Evolutionary conservation across 2,329 filamentous ascomycete genomes (phyloP).

Genomic region (Calonectria multiphialidica): DNA sequence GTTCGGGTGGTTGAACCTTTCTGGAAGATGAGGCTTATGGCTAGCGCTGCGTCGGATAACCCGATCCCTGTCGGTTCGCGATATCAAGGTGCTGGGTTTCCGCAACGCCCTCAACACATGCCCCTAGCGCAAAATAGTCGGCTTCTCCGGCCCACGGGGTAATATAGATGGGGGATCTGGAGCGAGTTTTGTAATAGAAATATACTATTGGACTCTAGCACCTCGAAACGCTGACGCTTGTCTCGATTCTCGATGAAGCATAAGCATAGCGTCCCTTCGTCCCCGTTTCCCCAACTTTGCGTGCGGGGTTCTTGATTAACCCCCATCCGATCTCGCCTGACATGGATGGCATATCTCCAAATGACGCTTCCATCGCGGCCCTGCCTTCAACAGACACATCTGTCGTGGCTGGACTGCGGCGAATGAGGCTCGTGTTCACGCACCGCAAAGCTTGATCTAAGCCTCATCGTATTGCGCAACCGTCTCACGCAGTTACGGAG

Average conservation of each 20-base stretch:
- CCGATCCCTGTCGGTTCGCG: not conserved
- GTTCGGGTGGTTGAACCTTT: not conserved
- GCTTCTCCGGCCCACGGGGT: not conserved
- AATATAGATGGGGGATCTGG: not conserved
- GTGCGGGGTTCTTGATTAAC: not conserved
- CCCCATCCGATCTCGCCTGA: not conserved
- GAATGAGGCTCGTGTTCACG: not conserved
- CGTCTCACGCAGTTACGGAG: not conserved
- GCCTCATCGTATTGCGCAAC: not conserved
- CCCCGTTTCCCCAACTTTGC: not conserved
- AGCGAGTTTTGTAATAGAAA: conserved; percentile 11
- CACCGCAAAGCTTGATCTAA: not conserved
- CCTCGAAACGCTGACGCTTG: not conserved
- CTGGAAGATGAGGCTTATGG: not conserved
- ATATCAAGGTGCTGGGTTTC: not conserved
- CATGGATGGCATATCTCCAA: not conserved
- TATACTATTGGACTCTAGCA: not conserved
- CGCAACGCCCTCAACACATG: not conserved
- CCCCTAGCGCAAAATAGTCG: not conserved
- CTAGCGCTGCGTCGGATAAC: not conserved
- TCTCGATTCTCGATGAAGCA: not conserved
- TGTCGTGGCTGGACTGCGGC: not conserved
- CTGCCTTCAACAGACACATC: not conserved
- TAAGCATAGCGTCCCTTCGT: not conserved
- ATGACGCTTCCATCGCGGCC: not conserved